Percentiles rank a stretch among this genome's conserved stretches.
Conservation (phyloP, 495 filamentous ascomycete species). For the Neurospora hispaniola region DNA sequence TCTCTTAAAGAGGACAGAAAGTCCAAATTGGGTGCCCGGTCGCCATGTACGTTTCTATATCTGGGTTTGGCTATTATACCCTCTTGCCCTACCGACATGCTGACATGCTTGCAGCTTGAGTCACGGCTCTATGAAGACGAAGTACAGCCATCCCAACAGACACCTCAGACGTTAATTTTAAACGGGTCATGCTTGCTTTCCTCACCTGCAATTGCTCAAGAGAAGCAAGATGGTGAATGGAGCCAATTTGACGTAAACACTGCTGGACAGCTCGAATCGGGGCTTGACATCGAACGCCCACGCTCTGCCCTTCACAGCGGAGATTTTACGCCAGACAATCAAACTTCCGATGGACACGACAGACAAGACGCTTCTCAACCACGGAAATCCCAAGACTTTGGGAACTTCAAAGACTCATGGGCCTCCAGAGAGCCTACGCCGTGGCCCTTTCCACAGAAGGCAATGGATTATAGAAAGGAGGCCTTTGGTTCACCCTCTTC, state of each 20-base stretch:
- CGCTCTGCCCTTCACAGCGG: constrained; percentile 81
- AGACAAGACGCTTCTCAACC: not conserved
- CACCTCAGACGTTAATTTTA: constrained; percentile 27
- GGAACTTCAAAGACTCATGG: constrained; percentile 17
- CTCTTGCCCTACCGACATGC: not conserved
- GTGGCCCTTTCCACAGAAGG: constrained; percentile 26
- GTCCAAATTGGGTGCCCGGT: constrained; percentile 62
- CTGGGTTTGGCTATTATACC: not conserved
- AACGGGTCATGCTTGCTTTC: constrained; percentile 26
- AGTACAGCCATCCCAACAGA: constrained; percentile 20
- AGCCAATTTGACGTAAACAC: constrained; percentile 16
- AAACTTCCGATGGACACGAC: constrained; percentile 5
- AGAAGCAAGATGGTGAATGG: constrained; percentile 19
- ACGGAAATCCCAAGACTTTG: constrained; percentile 1
- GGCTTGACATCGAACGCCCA: constrained; percentile 66
- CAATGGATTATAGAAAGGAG: constrained; percentile 13
- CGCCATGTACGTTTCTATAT: constrained; percentile 45
- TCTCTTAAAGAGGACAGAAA: constrained; percentile 70
- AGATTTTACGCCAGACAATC: constrained; percentile 62
- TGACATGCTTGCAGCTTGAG: constrained; percentile 23
- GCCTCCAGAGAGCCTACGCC: constrained; percentile 29
- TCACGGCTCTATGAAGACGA: constrained; percentile 25
- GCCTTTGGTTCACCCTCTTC: constrained; percentile 36
- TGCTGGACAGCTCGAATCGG: constrained; percentile 21
- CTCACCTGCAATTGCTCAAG: constrained; percentile 31